A percentile compares a stretch with the other conserved stretches of the same genome.
These are phyloP conservation scores for Suillus placidus DNA, from an alignment of 768 basidiomycete genomes.

Conservation along the genomic window DNA sequence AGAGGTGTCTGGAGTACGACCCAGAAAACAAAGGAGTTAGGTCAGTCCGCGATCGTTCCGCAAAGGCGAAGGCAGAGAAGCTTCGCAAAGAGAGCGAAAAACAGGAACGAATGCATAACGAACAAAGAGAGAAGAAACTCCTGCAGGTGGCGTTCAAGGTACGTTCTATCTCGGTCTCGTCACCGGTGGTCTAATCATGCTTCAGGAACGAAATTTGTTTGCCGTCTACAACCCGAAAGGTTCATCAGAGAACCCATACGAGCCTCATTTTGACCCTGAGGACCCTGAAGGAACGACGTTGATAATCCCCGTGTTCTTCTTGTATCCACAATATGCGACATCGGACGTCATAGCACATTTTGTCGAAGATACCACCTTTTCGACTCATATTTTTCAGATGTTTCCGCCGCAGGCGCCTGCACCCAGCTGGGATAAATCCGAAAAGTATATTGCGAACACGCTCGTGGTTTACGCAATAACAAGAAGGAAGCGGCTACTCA, in stretches of 20 bases:
- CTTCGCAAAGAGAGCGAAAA: constrained; percentile 54
- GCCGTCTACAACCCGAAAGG: constrained; percentile 51
- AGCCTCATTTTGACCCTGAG: constrained; percentile 67
- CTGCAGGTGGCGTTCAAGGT: constrained; percentile 70
- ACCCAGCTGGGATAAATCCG: constrained; percentile 76
- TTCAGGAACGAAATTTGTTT: constrained; percentile 75
- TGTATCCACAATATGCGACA: constrained; percentile 88
- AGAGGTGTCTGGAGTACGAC: constrained; percentile 65
- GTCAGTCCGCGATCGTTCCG: constrained; percentile 49
- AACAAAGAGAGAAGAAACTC: constrained; percentile 53
- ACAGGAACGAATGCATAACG: constrained; percentile 49
- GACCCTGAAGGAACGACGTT: constrained; percentile 62
- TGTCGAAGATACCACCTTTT: constrained; percentile 82
- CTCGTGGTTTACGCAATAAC: constrained; percentile 88
- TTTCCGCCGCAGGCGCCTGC: constrained; percentile 71
- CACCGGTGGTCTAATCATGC: constrained; percentile 10
- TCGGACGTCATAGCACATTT: constrained; percentile 90
- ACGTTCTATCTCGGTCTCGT: constrained; percentile 12
- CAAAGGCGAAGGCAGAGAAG: constrained; percentile 49
- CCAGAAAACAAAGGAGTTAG: constrained; percentile 56
- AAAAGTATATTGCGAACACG: constrained; percentile 64
- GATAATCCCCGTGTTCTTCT: constrained; percentile 86
- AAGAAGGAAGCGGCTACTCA: constrained; percentile 71
- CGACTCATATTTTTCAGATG: constrained; percentile 75
- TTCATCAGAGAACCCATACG: constrained; percentile 56